phyloP scores from a whole-genome alignment of 1,284 basidiomycete species.

The Puccinia triticina region DNA sequence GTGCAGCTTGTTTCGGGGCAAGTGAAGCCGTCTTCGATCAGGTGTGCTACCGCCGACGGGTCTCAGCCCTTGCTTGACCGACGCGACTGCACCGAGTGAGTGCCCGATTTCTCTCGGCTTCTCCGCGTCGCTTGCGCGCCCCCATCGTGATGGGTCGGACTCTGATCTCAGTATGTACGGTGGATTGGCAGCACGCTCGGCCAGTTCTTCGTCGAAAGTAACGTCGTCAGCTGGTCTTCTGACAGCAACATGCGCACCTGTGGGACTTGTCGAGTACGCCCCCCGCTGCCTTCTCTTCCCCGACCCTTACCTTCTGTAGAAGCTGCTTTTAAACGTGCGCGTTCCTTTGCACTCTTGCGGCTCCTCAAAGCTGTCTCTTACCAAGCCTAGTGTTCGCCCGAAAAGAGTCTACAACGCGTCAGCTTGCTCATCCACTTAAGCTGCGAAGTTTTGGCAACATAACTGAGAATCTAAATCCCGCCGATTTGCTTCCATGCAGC shows the following conservation, averaged over 20 bases:
- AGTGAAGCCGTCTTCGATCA: no score
- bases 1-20: no score
- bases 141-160: no score
- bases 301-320: neutral
- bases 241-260: neutral
- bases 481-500: neutral
- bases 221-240: neutral
- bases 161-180: no score
- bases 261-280: neutral
- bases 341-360: neutral
- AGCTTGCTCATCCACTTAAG: neutral
- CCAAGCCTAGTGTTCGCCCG: neutral
- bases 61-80: no score
- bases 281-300: neutral
- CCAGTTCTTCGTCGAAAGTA: neutral
- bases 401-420: neutral
- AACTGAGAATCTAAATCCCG: neutral
- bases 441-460: neutral
- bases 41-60: no score
- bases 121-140: no score
- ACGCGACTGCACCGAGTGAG: no score
- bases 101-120: no score
- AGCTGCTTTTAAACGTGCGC: no score
- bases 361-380: neutral
- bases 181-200: neutral